These are phyloP conservation scores for Diophrys appendiculata DNA, from an alignment of 73 alveolate genomes.

Conservation along the genomic window DNA sequence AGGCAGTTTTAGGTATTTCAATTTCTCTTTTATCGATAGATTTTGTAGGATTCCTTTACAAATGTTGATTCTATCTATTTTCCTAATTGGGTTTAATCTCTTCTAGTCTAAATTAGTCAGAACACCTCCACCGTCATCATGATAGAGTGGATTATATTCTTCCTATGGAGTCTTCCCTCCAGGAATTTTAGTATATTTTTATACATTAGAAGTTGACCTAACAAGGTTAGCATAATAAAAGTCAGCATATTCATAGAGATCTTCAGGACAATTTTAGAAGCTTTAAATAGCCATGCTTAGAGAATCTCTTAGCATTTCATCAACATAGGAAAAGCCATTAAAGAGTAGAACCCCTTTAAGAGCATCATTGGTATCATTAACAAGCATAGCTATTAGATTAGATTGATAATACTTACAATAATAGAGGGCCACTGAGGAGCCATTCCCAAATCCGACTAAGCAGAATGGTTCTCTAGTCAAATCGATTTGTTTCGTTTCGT, in stretches of 20 bases:
- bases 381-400: slow-evolving; percentile 11
- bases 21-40: slow-evolving; percentile 25
- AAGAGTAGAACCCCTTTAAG: slow-evolving; percentile 31
- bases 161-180: background rate
- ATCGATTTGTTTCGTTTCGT: slow-evolving; percentile 13
- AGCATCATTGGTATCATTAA: slow-evolving; percentile 42
- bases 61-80: slow-evolving; percentile 11
- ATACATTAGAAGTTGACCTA: background rate
- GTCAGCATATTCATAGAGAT: slow-evolving; percentile 4
- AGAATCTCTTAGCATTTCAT: slow-evolving; percentile 31
- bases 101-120: background rate
- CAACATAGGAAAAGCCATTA: slow-evolving; percentile 31
- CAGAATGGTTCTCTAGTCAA: slow-evolving; percentile 27
- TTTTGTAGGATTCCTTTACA: slow-evolving; percentile 35
- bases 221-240: slow-evolving; percentile 18
- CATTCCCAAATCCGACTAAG: slow-evolving; percentile 40
- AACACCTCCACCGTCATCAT: background rate
- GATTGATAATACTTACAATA: slow-evolving; percentile 7
- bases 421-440: slow-evolving; percentile 38
- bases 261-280: slow-evolving; percentile 28
- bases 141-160: background rate
- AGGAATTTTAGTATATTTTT: background rate
- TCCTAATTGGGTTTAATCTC: background rate
- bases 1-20: slow-evolving; percentile 33
- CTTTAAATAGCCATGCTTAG: slow-evolving; percentile 12